These are phyloP conservation scores for Solanum dulcamara DNA, from an alignment of 257 asterid genomes.

Conservation along the genomic window DNA sequence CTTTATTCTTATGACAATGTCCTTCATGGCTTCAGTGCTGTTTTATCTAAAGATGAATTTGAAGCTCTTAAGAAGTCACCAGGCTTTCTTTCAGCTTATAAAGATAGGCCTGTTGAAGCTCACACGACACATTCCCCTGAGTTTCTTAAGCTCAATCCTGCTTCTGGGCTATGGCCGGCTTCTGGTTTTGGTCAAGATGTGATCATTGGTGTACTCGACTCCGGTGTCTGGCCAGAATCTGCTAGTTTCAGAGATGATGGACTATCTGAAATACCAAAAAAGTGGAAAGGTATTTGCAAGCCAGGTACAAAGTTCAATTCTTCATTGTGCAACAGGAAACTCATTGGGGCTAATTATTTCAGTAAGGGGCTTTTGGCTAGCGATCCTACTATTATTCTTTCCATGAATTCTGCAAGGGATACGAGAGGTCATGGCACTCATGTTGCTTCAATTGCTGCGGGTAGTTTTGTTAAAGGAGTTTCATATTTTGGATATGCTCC, in stretches of 20 bases:
- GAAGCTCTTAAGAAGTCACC: neutral
- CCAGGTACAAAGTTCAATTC: constrained; percentile 11
- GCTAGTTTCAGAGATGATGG: constrained; percentile 3
- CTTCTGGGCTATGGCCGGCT: constrained; percentile 8
- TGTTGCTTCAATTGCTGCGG: neutral
- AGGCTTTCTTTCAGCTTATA: constrained; percentile 5
- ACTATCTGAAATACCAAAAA: neutral
- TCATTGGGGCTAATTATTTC: constrained; percentile 10
- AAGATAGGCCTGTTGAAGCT: neutral
- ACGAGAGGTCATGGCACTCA: neutral
- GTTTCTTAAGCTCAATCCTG: constrained; percentile 4
- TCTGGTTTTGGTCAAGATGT: constrained; percentile 4
- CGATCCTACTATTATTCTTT: neutral
- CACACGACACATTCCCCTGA: constrained; percentile 2
- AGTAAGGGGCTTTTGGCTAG: constrained; percentile 5
- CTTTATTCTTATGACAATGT: constrained; percentile 6
- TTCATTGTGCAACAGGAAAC: constrained; percentile 14
- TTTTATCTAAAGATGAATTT: neutral
- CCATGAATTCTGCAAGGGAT: constrained; percentile 11
- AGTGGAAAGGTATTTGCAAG: constrained; percentile 13
- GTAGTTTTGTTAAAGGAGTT: neutral
- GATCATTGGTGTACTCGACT: constrained; percentile 5
- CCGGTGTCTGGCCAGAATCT: constrained; percentile 14
- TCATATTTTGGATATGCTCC: constrained; percentile 1
- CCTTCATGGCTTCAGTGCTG: constrained; percentile 10